A percentile compares a stretch with the other conserved stretches of the same genome.
These are phyloP conservation scores for Pseudocercospora pini-densiflorae DNA, from an alignment of 2,329 filamentous ascomycete genomes.

Conservation along the genomic window DNA sequence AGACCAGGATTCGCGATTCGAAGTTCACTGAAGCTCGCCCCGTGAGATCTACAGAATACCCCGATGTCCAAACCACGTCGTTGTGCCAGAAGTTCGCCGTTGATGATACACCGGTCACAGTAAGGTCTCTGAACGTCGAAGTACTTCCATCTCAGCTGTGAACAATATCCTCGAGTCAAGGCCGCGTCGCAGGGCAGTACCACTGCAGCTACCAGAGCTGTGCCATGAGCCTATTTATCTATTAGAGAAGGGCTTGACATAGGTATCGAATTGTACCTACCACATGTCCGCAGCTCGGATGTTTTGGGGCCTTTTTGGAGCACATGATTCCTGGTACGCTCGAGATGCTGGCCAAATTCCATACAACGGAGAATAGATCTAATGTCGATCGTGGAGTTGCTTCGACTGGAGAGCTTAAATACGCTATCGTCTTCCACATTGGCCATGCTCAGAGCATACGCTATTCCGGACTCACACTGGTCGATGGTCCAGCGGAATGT, in stretches of 20 bases:
- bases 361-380: too few relatives aligned
- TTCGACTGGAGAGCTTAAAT: too few relatives aligned
- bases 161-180: conserved; percentile 13
- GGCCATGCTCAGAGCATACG: not conserved
- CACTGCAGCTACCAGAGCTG: conserved; percentile 23
- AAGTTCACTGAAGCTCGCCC: conserved; percentile 28
- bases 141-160: conserved; percentile 21
- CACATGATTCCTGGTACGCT: not conserved
- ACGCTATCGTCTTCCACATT: not conserved
- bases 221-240: conserved; percentile 29
- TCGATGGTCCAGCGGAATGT: not conserved
- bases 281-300: not conserved
- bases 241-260: not conserved
- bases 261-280: not conserved
- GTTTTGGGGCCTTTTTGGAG: not conserved
- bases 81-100: conserved; percentile 32
- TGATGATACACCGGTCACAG: conserved; percentile 35
- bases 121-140: conserved; percentile 29
- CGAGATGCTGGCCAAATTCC: too few relatives aligned
- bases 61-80: conserved; percentile 27
- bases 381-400: too few relatives aligned
- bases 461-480: too few relatives aligned
- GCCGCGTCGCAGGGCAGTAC: conserved; percentile 23
- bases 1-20: conserved; percentile 27
- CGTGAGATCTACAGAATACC: not conserved